Evolutionary conservation across 441 rosid species (phyloP), one percentile per base, ranked within the genome.

Genomic region (Isatis lusitanica): DNA sequence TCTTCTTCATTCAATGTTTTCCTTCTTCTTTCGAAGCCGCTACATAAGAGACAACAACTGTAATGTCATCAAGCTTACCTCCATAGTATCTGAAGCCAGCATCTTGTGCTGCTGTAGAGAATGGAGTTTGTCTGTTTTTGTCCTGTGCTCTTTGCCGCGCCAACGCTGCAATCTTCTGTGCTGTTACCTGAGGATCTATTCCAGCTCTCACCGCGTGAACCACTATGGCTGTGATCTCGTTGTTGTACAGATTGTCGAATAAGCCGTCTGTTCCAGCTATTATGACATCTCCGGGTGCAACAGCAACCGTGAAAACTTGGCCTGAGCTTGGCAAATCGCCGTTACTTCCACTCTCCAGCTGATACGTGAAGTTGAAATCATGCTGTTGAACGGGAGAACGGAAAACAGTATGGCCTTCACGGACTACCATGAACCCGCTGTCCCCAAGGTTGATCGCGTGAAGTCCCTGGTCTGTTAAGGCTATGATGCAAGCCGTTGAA

Each of bases 11-110:
- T 65, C 53, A 57, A 47, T 5, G 52, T 38, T 58, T 46, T 15
- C 7, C 61, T 74, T 33, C 77, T 38, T 74, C 65, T 46, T 70
- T 12, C 7, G 85, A 77, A 74, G 84, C 81, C 43, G 84, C 82
- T 38, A 95, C 74, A 71, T 84, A 91, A 43, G 99, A 95, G 63
- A 95, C 98, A 60, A 95, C 95, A 35, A 95, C 98, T 36, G 99
- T 95, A 73, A 95, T 91, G 73, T 95, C 99, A 46, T 95, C 99
- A 58, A 95, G 96, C 81, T 95, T 95, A 82, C 99, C 99, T 50
- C 98, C 98, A 48, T 86, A 85, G 75, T 95, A 94, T 64, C 96
- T 89, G 75, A 86, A 87, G 9, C 98, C 98, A 76, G 97, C 98
- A 74, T 90, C 92, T 74, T 93, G 97, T 4, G 99, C 99, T 36